These are phyloP conservation scores for Ceratobasidium sp. DNA, from an alignment of 1,284 basidiomycete genomes.

Conservation along the genomic window DNA sequence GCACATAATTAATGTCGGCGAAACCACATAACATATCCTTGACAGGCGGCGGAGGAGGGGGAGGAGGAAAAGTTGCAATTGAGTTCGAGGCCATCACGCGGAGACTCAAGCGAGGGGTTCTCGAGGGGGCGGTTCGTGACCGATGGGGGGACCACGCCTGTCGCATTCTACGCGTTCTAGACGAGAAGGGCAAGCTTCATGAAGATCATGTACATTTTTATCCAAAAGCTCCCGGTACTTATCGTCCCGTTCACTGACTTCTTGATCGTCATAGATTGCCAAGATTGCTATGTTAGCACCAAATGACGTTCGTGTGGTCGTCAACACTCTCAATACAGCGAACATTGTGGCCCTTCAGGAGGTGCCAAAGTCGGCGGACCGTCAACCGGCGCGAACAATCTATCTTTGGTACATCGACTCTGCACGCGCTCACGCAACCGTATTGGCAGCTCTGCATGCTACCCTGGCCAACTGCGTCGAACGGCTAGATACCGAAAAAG, in stretches of 20 bases:
- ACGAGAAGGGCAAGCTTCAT: constrained; percentile 94
- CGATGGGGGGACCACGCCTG: constrained; percentile 89
- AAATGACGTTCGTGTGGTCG: constrained; percentile 86
- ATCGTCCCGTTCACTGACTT: background rate
- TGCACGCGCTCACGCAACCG: constrained; percentile 80
- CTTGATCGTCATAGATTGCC: constrained; percentile 74
- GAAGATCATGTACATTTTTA: constrained; percentile 84
- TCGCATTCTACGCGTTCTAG: constrained; percentile 84
- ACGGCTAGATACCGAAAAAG: constrained; percentile 78
- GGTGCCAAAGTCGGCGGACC: constrained; percentile 88
- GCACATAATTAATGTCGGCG: constrained; percentile 16
- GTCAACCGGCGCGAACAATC: constrained; percentile 86
- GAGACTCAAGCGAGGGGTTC: constrained; percentile 77
- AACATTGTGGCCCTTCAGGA: constrained; percentile 90
- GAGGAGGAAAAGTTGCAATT: constrained; percentile 73
- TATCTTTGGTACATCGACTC: constrained; percentile 94
- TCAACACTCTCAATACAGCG: constrained; percentile 83
- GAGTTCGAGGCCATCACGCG: constrained; percentile 85
- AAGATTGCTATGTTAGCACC: constrained; percentile 93
- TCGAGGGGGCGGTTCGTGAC: constrained; percentile 86
- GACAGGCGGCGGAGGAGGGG: constrained; percentile 73
- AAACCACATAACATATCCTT: constrained; percentile 64
- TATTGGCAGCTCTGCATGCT: constrained; percentile 86
- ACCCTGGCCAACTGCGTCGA: constrained; percentile 85
- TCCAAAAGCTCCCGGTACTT: constrained; percentile 1